Base-by-base conservation (phyloP, 2,329 filamentous ascomycete genomes). In the Furcasterigmium furcatum region DNA sequence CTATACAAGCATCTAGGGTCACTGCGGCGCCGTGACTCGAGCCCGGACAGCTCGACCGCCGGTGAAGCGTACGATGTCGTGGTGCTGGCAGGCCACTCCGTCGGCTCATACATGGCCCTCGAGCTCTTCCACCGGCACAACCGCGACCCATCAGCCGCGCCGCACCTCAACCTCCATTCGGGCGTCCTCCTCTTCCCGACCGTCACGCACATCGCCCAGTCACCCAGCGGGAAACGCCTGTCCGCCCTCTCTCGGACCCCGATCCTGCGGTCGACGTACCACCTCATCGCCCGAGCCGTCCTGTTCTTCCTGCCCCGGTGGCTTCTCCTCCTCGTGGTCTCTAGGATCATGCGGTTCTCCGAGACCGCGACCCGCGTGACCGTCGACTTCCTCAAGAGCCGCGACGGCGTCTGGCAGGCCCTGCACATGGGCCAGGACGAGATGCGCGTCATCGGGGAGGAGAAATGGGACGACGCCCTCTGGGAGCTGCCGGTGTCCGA, bases 101-200 rank as follows among this genome's bases (percentile, higher is more conserved):
- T 91, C 1, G 87, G 87, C 20, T 71, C 80, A 9, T 91, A 87
- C 59, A 84, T 91, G 18, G 68, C 77, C 3, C 77, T 90, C 51
- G 85, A 91, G 60, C 66, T 87, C 24, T 77, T 88, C 40, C 71
- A 82, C 49, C 71, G 80, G 9, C 75, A 82, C 50, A 13, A 22
- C 12, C 18, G 21, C 5, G 34, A 66, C 32, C 57, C 60, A 1
- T 48, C 52, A 12, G 46, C 57, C 12, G 61, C 61, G 1, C 63
- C 66, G n/a, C 58, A 64, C 38, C 58, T 76, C n/a, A 60, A 58
- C 10, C 65, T 82, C 19, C 61, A 59, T 29, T 67, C 73, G 22
- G 85, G 76, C 1, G 71, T 90, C 35, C 70, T 91, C 46, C 72
- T 91, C 16, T 90, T 90, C 59, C 86, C 87, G 2, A 89, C 87